Evolutionary conservation across 176 grass and related monocot genomes (phyloP).

Genomic region (Typha latifolia): DNA sequence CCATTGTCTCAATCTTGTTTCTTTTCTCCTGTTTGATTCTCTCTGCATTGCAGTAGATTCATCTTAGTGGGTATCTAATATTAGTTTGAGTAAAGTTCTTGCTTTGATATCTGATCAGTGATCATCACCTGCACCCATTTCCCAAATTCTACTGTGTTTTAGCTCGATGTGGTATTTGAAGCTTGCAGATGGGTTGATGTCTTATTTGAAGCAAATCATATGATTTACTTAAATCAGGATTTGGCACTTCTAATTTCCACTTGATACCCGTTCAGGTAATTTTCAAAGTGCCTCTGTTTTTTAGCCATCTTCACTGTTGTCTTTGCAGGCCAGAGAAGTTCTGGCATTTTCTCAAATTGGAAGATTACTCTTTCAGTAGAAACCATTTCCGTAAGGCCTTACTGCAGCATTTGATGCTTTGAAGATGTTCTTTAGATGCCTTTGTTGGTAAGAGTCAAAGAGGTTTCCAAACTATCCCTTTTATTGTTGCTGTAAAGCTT

Average conservation of each 20-base stretch:
- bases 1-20: conserved; percentile 12
- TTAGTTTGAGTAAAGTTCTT: neutral
- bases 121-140: no score
- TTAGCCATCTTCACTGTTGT: conserved; percentile 5
- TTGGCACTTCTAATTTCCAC: conserved; percentile 10
- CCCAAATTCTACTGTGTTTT: neutral
- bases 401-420: conserved; percentile 32
- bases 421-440: conserved; percentile 44
- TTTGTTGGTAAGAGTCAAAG: conserved; percentile 46
- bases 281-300: conserved; percentile 26
- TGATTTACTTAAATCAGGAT: conserved; percentile 15
- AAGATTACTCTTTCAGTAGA: neutral
- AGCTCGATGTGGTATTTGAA: no score
- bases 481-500: conserved; percentile 34
- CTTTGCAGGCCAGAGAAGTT: neutral
- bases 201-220: conserved; percentile 10
- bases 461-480: conserved; percentile 4
- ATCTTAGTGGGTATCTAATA: neutral
- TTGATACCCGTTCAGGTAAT: conserved; percentile 37
- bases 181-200: neutral
- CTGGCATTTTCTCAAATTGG: neutral
- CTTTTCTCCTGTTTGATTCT: neutral
- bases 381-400: conserved; percentile 2
- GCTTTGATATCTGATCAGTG: neutral
- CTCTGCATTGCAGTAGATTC: neutral